A percentile compares a stretch with the other conserved stretches of the same genome.
Evolutionary conservation across 768 basidiomycete species (phyloP).

Genomic region (Tylopilus felleus): DNA sequence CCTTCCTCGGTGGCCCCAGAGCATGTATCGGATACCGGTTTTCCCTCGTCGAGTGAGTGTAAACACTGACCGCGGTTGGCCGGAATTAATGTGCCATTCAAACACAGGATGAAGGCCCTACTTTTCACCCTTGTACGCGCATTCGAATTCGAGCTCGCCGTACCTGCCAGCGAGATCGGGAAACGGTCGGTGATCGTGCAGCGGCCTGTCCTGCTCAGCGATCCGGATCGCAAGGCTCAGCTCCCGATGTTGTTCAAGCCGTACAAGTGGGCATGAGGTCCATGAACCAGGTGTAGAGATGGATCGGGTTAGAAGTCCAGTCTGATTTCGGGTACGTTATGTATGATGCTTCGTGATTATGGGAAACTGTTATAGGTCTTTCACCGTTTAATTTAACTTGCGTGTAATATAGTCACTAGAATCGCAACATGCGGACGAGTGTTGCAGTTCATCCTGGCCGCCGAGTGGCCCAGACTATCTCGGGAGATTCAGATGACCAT

Average conservation of each 20-base stretch:
- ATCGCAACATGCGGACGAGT: too few species aligned
- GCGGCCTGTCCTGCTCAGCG: conserved; percentile 3
- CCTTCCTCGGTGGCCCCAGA: background rate
- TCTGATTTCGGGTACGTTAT: background rate
- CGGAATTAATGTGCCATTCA: background rate
- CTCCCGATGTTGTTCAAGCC: conserved; percentile 9
- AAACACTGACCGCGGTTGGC: background rate
- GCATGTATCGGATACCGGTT: background rate
- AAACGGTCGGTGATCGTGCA: background rate
- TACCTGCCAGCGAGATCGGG: conserved; percentile 4
- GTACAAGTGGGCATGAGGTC: background rate
- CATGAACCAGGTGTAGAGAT: background rate
- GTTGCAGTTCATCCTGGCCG: too few species aligned
- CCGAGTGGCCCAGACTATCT: too few species aligned
- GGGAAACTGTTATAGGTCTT: too few species aligned
- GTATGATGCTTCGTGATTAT: too few species aligned
- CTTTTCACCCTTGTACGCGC: conserved; percentile 11
- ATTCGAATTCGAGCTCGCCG: conserved; percentile 10
- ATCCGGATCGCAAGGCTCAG: conserved; percentile 1
- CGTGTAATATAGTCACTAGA: too few species aligned
- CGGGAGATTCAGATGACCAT: too few species aligned
- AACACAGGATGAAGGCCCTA: conserved; percentile 5
- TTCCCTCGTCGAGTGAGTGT: background rate
- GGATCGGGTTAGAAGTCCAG: background rate
- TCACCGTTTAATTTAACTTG: too few species aligned